Evolutionary conservation across 2,329 filamentous ascomycete genomes (phyloP).

Genomic region (Aspergillus amoenus): DNA sequence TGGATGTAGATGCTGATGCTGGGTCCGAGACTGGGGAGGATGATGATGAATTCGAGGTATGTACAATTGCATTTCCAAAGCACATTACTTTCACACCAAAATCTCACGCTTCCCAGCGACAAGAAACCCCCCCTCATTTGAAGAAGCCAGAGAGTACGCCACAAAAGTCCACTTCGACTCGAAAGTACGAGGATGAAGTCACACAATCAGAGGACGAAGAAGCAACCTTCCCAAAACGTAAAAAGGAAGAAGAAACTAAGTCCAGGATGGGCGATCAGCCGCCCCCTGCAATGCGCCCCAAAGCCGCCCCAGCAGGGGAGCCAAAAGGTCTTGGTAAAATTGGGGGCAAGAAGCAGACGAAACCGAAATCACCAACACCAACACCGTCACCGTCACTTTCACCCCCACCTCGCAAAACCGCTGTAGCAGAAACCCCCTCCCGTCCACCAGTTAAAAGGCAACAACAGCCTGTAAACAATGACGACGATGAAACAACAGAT

Average conservation of each 20-base stretch:
- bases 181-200: conserved; percentile 8
- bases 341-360: conserved; percentile 19
- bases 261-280: not conserved
- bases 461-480: not conserved
- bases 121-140: conserved; percentile 35
- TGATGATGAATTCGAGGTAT: conserved; percentile 42
- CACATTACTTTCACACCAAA: not conserved
- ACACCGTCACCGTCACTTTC: not conserved
- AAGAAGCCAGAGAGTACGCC: conserved; percentile 17
- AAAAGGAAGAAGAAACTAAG: not conserved
- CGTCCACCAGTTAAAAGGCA: not conserved
- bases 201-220: conserved; percentile 14
- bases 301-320: conserved; percentile 9
- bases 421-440: not conserved
- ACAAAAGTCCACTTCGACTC: not conserved
- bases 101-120: conserved; percentile 26
- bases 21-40: conserved; percentile 32
- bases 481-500: conserved; percentile 12
- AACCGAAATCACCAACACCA: not conserved
- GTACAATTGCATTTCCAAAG: not conserved
- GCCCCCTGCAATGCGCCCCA: conserved; percentile 1
- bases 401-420: not conserved
- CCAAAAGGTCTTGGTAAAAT: conserved; percentile 23
- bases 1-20: conserved; percentile 20
- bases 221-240: not conserved